Base-by-base conservation (phyloP, 768 basidiomycete genomes). In the Collybia mongolica region DNA sequence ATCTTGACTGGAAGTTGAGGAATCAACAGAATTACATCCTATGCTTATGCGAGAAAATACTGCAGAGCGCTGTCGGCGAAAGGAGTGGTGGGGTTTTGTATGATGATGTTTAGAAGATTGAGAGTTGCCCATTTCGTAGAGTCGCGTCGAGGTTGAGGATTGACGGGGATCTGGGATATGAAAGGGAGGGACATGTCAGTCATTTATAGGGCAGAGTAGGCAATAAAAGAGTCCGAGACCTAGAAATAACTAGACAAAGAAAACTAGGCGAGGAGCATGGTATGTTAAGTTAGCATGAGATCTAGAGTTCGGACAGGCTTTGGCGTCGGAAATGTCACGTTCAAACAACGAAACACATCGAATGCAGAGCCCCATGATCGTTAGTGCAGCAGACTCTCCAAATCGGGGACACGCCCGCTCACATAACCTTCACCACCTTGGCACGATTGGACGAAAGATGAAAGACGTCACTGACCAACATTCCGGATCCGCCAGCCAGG, bases 41-140 rank as follows among this genome's bases (percentile, higher is more conserved):
- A 80, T 51, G 54, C 62, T 71, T 51, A 77, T 46, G 12, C 67
- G 72, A 45, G 77, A 66, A 37, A 73, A 64, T 35, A 69, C 48
- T 22, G 60, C 57, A 15, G 72, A 72, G 56, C 67, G 70, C 56
- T 70, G 67, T 39, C 62, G 64, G 39, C 50, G 56, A 48, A 70
- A 62, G 20, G 59, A 53, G 41, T 46, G 55, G n/a, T 50, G 54
- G 12, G 49, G 12, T 37, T 62, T 62, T 40, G 45, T 55, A 35
- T 53, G 48, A 24, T 49, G 36, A 46, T 57, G 47, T 26, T 49
- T 56, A 38, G 52, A 46, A 6, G 68, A 66, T 23, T 64, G 62
- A 17, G 66, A 61, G 59, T 67, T 68, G 36, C 69, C 68, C 71
- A 72, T 71, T 39, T 48, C 50, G 39, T 45, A 42, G 46, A 32